phyloP scores from a whole-genome alignment of 495 filamentous ascomycete genomes.

The Neurospora tetraspora region DNA sequence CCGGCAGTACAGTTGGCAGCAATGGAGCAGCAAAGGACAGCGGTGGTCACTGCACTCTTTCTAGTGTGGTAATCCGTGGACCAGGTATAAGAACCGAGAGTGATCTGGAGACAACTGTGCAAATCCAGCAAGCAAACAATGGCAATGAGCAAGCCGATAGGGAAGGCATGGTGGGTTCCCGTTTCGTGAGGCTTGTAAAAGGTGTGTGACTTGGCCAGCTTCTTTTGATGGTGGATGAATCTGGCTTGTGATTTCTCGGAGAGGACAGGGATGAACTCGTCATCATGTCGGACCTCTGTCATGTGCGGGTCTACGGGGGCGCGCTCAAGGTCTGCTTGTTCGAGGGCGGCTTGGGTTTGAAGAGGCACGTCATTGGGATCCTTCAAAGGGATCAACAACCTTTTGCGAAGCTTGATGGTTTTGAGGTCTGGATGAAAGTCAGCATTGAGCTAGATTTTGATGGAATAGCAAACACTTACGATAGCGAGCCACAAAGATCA shows the following conservation, averaged over 20 bases:
- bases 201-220: conserved; percentile 66
- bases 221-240: conserved; percentile 61
- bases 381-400: conserved; percentile 51
- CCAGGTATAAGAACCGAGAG: conserved; percentile 66
- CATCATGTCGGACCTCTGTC: conserved; percentile 29
- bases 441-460: not conserved
- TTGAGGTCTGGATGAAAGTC: conserved; percentile 40
- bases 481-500: conserved; percentile 54
- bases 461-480: conserved; percentile 7
- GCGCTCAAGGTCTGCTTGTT: conserved; percentile 27
- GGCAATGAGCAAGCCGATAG: conserved; percentile 56
- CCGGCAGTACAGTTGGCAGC: conserved; percentile 61
- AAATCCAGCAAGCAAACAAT: conserved; percentile 66
- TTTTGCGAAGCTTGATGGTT: conserved; percentile 60
- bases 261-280: conserved; percentile 43
- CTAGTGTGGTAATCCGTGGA: conserved; percentile 53
- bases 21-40: conserved; percentile 69
- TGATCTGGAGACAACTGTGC: conserved; percentile 65
- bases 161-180: conserved; percentile 67
- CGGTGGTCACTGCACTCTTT: conserved; percentile 60
- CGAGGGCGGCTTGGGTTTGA: conserved; percentile 35
- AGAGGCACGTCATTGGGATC: conserved; percentile 63
- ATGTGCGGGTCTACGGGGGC: not conserved
- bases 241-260: conserved; percentile 49
- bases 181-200: conserved; percentile 85